Base-by-base conservation (phyloP, 305 asterid genomes). In the Fraxinus ornus region DNA sequence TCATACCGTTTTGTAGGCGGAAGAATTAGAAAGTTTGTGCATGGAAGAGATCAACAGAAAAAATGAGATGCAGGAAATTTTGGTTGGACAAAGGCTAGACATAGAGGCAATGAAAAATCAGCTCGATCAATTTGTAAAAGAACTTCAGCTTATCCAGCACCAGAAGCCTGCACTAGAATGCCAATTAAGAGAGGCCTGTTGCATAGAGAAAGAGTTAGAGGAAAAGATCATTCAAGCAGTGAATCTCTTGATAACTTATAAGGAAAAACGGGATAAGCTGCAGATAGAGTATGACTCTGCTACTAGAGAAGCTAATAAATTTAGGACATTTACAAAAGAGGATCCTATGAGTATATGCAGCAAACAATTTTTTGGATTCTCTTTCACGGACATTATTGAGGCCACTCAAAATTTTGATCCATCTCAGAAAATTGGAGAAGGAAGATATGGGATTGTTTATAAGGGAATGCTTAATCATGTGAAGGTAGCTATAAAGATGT, bases 141-240 rank as follows among this genome's bases (percentile, higher is more conserved):
- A 92, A 70, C 90, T 92, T 85, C 88, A 85, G 87, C 82, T 81
- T 82, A 87, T 91, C 84, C 86, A 80, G 80, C 88, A 81, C 83
- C 93, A 87, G 84, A 90, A 86, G 83, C 90, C 91, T 86, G 82
- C 84, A 62, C 91, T 94, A 78, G 94, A 93, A 88, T 89, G 85
- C 76, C 92, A 89, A 83, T 87, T 94, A 66, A 81, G 84, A 64
- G 93, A 91, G 84, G 87, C 90, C 78, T 64, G 75, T 77, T 41
- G 81, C 87, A 83, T 91, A 15, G 99, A 92, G 92, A 83, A 91
- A 88, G 98, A 94, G 92, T 87, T 96, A 33, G 99, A 91, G 89
- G 95, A 90, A 80, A 96, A 93, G 88, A 89, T 94, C 76, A 82
- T 94, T 88, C 98, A 93, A 86, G 98, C 98, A 66, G 98, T 93